Conservation (phyloP, 2,329 filamentous ascomycete genomes). For the Aspergillus intermedius region DNA sequence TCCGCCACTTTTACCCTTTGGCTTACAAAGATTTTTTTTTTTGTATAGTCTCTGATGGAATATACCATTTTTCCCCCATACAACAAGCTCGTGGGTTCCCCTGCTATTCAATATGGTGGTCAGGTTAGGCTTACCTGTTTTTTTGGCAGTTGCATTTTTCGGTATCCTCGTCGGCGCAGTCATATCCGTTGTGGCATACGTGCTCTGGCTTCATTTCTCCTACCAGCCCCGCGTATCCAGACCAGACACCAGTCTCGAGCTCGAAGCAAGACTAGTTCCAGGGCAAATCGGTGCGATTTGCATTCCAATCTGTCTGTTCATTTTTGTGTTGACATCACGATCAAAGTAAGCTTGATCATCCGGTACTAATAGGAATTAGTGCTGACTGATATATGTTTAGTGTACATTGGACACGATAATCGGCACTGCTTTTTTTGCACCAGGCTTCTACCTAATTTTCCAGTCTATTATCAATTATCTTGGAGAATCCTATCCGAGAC, state of each 20-base stretch:
- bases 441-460: conserved; percentile 13
- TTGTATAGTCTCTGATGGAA: conserved; percentile 8
- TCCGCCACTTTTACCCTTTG: too few species aligned
- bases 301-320: conserved; percentile 11
- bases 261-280: conserved; percentile 10
- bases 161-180: conserved; percentile 9
- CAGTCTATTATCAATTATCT: conserved; percentile 21
- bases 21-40: background rate
- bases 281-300: conserved; percentile 10
- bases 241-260: conserved; percentile 1
- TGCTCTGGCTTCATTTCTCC: conserved; percentile 8
- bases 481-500: conserved; percentile 23
- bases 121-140: background rate
- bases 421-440: conserved; percentile 43
- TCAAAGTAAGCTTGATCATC: conserved; percentile 7
- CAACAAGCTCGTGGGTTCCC: conserved; percentile 6
- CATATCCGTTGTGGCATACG: conserved; percentile 4
- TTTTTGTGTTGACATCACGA: conserved; percentile 13
- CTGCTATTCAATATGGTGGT: background rate
- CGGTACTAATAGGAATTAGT: conserved; percentile 24
- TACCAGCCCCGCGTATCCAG: conserved; percentile 6
- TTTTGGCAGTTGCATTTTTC: conserved; percentile 6
- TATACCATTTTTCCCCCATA: conserved; percentile 6
- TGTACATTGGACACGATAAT: conserved; percentile 41
- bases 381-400: conserved; percentile 7